These are phyloP conservation scores for Phytophthora pistaciae DNA, from an alignment of 352 stramenopile species.

Conservation along the genomic window DNA sequence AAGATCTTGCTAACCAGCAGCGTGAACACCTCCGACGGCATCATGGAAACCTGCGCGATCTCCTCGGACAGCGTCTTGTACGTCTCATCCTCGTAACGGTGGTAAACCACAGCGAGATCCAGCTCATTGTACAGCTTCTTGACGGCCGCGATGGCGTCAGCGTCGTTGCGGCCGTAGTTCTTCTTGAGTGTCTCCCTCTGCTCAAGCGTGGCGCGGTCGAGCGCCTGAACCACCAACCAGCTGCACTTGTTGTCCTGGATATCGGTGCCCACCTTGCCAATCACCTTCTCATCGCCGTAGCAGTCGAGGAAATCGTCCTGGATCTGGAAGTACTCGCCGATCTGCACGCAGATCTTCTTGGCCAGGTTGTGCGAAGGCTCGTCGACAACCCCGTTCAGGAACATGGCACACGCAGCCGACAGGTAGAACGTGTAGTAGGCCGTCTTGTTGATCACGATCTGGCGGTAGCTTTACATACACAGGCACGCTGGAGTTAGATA, in stretches of 20 bases:
- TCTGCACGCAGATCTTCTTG: slow-evolving; percentile 95
- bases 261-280: slow-evolving; percentile 97
- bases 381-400: slow-evolving; percentile 85
- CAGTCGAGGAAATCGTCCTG: slow-evolving; percentile 99
- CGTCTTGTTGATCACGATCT: slow-evolving; percentile 99
- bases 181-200: slow-evolving; percentile 91
- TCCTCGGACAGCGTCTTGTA: slow-evolving; percentile 85
- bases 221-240: slow-evolving; percentile 98
- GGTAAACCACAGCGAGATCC: slow-evolving; percentile 89
- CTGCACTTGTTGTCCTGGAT: slow-evolving; percentile 99
- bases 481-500: slow-evolving; percentile 16
- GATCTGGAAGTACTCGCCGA: slow-evolving; percentile 99
- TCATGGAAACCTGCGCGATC: slow-evolving; percentile 85
- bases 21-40: slow-evolving; percentile 94
- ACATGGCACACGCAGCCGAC: slow-evolving; percentile 93
- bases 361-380: slow-evolving; percentile 82
- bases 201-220: slow-evolving; percentile 69
- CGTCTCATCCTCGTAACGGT: slow-evolving; percentile 95
- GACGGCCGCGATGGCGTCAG: slow-evolving; percentile 85
- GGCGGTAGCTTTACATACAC: slow-evolving; percentile 55
- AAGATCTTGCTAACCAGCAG: slow-evolving; percentile 97
- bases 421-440: slow-evolving; percentile 99
- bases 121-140: slow-evolving; percentile 96
- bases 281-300: slow-evolving; percentile 94
- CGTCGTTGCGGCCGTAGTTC: slow-evolving; percentile 93